Base-by-base conservation (phyloP, 108 stramenopile species). In the Pseudonitzschia multiseries region DNA sequence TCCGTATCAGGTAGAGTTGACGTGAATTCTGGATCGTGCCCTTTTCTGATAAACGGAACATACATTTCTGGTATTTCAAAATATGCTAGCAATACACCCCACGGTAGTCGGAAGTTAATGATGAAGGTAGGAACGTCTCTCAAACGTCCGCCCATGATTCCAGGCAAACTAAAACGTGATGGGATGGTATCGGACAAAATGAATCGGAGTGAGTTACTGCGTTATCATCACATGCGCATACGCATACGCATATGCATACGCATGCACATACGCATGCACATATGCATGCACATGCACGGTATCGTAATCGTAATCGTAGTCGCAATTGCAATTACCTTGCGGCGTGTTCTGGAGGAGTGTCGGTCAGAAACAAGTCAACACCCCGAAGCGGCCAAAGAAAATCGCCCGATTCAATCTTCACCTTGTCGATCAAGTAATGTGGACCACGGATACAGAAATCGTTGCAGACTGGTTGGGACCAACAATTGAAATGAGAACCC, bases 41-140 rank as follows among this genome's bases (percentile, higher is more conserved):
- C 36, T 15, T 86, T 68, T 21, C 69, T 61, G 26, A 91, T 66
- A 70, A 86, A 94, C 15, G 89, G 88, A 27, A 89, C 22, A 64
- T 90, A 92, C 27, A 74, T 77, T 24, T 83, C 72, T 18, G 92
- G 92, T 51, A 96, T 96, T 69, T 93, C 89, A 80, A 86, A 93
- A 72, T 94, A 96, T 0, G 84, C 76, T 31, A 90, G 57, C 66
- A 92, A 81, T 15, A 91, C 81, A 20, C 95, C 95, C 95, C 95
- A 96, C 8, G 95, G 95, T 29, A 96, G 74, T 4, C 93, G 80
- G 73, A 93, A 96, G 69, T 96, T 96, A 68, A 96, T 86, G 32
- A 96, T 76, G 68, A 96, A 91, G 27, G 95, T 96, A 9, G 91
- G 87, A 13, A 76, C 70, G 28, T 91, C 89, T 31, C 94, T 73